phyloP scores from a whole-genome alignment of 176 grass and related monocot species.

The Saccharum spontaneum region DNA sequence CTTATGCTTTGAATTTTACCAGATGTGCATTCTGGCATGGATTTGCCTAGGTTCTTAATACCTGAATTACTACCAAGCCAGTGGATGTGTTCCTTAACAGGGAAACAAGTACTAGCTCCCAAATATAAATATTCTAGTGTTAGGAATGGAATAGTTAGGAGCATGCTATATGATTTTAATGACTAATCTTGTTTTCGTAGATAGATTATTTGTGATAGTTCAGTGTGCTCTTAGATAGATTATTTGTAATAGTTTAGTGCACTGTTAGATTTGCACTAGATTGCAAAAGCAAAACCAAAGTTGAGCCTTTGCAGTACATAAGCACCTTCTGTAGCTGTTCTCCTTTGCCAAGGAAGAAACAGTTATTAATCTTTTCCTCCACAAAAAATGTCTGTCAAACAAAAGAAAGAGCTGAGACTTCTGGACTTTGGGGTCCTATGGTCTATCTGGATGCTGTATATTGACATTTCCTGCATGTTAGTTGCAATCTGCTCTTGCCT shows the following conservation, averaged over 20 bases:
- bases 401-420: conserved; percentile 1
- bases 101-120: background rate
- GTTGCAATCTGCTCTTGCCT: background rate
- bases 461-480: background rate
- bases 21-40: background rate
- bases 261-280: conserved; percentile 14
- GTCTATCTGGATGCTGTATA: background rate
- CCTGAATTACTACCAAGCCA: background rate
- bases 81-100: background rate
- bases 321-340: background rate
- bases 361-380: background rate
- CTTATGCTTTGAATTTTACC: background rate
- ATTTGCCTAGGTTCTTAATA: background rate
- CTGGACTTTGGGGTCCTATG: background rate
- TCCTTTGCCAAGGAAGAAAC: background rate
- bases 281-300: background rate
- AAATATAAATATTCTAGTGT: background rate
- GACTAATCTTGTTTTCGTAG: background rate
- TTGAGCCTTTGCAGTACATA: background rate
- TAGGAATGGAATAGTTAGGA: conserved; percentile 14
- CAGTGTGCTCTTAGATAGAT: background rate
- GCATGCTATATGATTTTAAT: conserved; percentile 3
- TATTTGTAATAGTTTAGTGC: background rate
- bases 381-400: background rate
- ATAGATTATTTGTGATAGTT: background rate